Evolutionary conservation across 2,329 filamentous ascomycete species (phyloP).

Genomic region (Neocucurbitaria cava): DNA sequence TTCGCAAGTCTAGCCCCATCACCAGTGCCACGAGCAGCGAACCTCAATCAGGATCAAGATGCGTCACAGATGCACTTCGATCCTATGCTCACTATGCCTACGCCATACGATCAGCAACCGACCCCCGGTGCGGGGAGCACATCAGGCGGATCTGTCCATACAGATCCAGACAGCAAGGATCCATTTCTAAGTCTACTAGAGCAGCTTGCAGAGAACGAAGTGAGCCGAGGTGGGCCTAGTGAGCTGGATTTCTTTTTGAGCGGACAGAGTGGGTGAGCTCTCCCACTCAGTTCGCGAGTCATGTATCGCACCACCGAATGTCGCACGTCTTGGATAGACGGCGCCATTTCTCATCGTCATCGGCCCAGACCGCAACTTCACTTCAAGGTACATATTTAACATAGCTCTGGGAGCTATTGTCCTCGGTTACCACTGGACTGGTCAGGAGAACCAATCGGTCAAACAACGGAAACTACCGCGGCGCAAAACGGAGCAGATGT

Average conservation of each 20-base stretch:
- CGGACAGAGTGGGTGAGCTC: slow-evolving; percentile 36
- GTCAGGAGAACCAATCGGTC: background rate
- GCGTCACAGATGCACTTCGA: slow-evolving; percentile 34
- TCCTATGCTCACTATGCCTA: slow-evolving; percentile 52
- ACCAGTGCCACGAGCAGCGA: slow-evolving; percentile 32
- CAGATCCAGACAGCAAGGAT: slow-evolving; percentile 69
- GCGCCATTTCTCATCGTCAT: slow-evolving; percentile 1
- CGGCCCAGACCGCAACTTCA: background rate
- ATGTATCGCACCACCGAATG: background rate
- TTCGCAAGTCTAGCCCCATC: slow-evolving; percentile 43
- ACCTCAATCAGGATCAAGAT: slow-evolving; percentile 27
- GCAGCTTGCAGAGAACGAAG: slow-evolving; percentile 82
- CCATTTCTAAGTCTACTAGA: slow-evolving; percentile 81
- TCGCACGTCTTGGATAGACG: background rate
- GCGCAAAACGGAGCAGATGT: slow-evolving; percentile 13
- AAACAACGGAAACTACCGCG: slow-evolving; percentile 8
- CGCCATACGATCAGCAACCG: slow-evolving; percentile 52
- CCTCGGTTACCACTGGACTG: slow-evolving; percentile 4
- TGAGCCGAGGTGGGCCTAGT: slow-evolving; percentile 70
- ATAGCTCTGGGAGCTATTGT: slow-evolving; percentile 18
- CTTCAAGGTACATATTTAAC: slow-evolving; percentile 17
- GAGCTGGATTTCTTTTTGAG: slow-evolving; percentile 80
- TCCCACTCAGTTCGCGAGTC: slow-evolving; percentile 1
- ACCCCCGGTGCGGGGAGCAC: slow-evolving; percentile 55
- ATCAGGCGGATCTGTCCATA: slow-evolving; percentile 48